Evolutionary conservation across 2,329 filamentous ascomycete species (phyloP).

Genomic region (Fusarium temperatum): DNA sequence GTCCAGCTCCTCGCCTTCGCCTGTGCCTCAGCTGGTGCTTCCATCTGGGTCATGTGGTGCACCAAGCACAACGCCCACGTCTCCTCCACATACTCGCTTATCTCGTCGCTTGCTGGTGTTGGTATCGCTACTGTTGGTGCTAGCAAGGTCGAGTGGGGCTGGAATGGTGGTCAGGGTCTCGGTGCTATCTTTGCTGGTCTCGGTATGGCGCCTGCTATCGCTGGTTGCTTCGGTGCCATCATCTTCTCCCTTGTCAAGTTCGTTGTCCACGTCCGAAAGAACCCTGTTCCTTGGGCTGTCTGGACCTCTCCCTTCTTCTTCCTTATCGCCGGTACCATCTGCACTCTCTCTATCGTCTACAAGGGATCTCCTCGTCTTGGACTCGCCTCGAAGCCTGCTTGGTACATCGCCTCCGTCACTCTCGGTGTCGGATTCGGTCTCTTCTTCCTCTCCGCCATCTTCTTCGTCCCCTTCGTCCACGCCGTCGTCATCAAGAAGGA

Average conservation of each 20-base stretch:
- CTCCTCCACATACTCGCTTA: constrained; percentile 76
- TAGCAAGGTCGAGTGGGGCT: constrained; percentile 71
- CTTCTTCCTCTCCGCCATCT: constrained; percentile 66
- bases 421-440: constrained; percentile 71
- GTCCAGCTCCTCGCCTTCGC: constrained; percentile 76
- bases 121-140: constrained; percentile 74
- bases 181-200: constrained; percentile 77
- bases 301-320: constrained; percentile 80
- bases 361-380: constrained; percentile 71
- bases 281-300: constrained; percentile 77
- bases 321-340: constrained; percentile 77
- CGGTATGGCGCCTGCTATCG: constrained; percentile 74
- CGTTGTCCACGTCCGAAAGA: constrained; percentile 75
- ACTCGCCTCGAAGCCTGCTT: constrained; percentile 61
- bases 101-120: constrained; percentile 74
- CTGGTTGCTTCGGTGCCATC: constrained; percentile 69
- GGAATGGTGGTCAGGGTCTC: constrained; percentile 73
- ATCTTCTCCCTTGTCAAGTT: constrained; percentile 74
- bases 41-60: constrained; percentile 83
- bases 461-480: constrained; percentile 79
- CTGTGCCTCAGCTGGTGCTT: constrained; percentile 70
- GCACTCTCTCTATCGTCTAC: constrained; percentile 81
- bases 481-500: constrained; percentile 75
- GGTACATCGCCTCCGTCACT: constrained; percentile 74
- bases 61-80: constrained; percentile 77